Evolutionary conservation across 495 filamentous ascomycete species (phyloP).

Genomic region (Glonium stellatum): DNA sequence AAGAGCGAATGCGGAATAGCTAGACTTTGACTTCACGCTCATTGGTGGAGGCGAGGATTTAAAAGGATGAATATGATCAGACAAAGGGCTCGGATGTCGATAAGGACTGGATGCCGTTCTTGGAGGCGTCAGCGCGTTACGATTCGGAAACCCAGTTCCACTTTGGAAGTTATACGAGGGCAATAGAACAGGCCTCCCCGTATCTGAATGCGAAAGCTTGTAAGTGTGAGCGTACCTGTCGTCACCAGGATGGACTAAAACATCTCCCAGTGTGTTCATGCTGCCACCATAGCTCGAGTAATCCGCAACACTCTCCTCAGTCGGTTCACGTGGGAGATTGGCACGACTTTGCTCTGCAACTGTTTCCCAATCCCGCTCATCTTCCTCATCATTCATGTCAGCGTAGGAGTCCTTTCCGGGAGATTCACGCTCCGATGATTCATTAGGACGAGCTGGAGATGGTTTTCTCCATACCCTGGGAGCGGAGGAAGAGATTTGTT

Average conservation of each 20-base stretch:
- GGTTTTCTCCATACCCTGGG: constrained; percentile 18
- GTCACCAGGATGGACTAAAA: not conserved
- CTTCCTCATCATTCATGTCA: constrained; percentile 9
- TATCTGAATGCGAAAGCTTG: not conserved
- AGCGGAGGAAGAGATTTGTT: not conserved
- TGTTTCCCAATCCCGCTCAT: constrained; percentile 35
- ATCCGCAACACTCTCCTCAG: constrained; percentile 20
- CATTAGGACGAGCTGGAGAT: not conserved
- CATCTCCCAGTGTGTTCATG: not conserved
- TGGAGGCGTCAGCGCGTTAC: constrained; percentile 15
- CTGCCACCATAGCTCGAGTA: constrained; percentile 13
- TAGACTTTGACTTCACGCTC: constrained; percentile 1
- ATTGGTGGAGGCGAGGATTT: constrained; percentile 16
- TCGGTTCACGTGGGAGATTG: not conserved
- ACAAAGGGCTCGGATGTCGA: constrained; percentile 30
- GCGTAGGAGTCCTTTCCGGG: constrained; percentile 2
- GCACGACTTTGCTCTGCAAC: constrained; percentile 12
- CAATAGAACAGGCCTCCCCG: constrained; percentile 4
- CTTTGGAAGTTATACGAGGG: constrained; percentile 20
- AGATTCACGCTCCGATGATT: constrained; percentile 14
- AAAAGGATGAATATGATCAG: constrained; percentile 32
- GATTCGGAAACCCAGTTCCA: constrained; percentile 17
- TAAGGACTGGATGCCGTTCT: constrained; percentile 8
- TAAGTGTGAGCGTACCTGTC: not conserved
- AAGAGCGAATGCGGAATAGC: not conserved